phyloP scores from a whole-genome alignment of 306 rosid genomes.

The Prunus persica region Prunus_persica_NCBIv2 NC_034013.1:15006001-15006500 shows the following conservation, averaged over 20 bases:
- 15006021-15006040: conserved; percentile 47
- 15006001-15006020: conserved; percentile 51
- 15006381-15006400: conserved; percentile 49
- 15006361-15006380: conserved; percentile 57
- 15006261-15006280: conserved; percentile 68
- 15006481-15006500: conserved; percentile 93
- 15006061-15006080: conserved; percentile 67
- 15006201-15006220: conserved; percentile 41
- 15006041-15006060: conserved; percentile 76
- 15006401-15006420: conserved; percentile 62
- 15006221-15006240: conserved; percentile 49
- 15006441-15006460: conserved; percentile 51
- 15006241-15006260: conserved; percentile 32
- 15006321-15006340: conserved; percentile 49
- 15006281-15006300: conserved; percentile 38
- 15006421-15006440: conserved; percentile 55
- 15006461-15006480: conserved; percentile 78
- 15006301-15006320: conserved; percentile 61
- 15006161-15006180: conserved; percentile 50
- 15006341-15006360: conserved; percentile 44
- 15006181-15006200: conserved; percentile 52
- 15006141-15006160: conserved; percentile 84
- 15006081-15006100: conserved; percentile 60
- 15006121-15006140: conserved; percentile 92
- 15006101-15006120: conserved; percentile 82